Percentiles rank a stretch among this genome's conserved stretches.
Conservation (phyloP, 192 early-diverging fungal genomes). For the Spizellomyces punctatus region DNA sequence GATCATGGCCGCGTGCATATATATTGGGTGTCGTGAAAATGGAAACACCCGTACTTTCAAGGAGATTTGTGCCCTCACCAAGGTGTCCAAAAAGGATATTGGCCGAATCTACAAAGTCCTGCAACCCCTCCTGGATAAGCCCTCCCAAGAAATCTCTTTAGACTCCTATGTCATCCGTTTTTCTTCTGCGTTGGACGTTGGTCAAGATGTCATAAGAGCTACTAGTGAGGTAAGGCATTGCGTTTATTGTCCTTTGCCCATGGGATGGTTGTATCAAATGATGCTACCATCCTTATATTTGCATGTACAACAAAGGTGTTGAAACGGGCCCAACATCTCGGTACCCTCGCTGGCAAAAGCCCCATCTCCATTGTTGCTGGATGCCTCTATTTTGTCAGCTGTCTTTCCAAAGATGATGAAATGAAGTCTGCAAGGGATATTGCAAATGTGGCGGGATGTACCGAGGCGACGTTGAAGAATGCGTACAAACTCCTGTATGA, state of each 20-base stretch:
- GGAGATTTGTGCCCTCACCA: slow-evolving; percentile 87
- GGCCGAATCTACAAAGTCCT: slow-evolving; percentile 79
- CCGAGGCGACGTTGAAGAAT: slow-evolving; percentile 92
- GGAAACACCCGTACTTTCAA: slow-evolving; percentile 86
- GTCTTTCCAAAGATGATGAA: slow-evolving; percentile 59
- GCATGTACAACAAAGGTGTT: slow-evolving; percentile 40
- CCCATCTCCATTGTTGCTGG: slow-evolving; percentile 92
- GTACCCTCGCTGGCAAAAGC: slow-evolving; percentile 85
- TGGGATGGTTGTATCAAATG: slow-evolving; percentile 15
- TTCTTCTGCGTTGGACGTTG: slow-evolving; percentile 73
- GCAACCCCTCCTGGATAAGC: slow-evolving; percentile 15
- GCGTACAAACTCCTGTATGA: slow-evolving; percentile 56
- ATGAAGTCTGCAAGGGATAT: slow-evolving; percentile 76
- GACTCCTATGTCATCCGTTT: slow-evolving; percentile 70
- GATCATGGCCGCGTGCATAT: slow-evolving; percentile 90
- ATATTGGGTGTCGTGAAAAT: slow-evolving; percentile 87
- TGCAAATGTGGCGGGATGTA: slow-evolving; percentile 83
- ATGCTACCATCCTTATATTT: neutral
- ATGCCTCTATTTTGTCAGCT: slow-evolving; percentile 84
- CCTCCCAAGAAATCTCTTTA: slow-evolving; percentile 55
- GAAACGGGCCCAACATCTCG: slow-evolving; percentile 72
- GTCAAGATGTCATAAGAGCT: slow-evolving; percentile 66
- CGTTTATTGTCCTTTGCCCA: neutral
- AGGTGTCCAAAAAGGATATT: slow-evolving; percentile 93
- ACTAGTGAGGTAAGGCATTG: slow-evolving; percentile 62